phyloP scores from a whole-genome alignment of 177 flowering plant species.

The Vitis hybrid region DNA sequence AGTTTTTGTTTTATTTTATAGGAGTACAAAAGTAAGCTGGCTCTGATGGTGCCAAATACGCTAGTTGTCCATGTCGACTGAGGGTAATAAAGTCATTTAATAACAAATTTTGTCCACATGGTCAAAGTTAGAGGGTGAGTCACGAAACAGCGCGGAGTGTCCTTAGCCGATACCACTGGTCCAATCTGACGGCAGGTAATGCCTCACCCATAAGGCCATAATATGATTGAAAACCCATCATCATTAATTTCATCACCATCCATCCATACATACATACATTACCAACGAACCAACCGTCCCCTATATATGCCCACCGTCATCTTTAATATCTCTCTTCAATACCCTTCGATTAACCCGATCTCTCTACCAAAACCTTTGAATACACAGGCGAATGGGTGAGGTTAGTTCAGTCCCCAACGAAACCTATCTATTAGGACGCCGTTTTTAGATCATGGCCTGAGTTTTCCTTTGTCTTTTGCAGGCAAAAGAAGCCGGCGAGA shows the following conservation, averaged over 20 bases:
- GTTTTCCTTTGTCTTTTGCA: conserved; percentile 2
- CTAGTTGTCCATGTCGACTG: too few species aligned
- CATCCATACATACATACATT: neutral
- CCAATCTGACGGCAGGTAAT: conserved; percentile 17
- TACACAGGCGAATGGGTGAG: conserved; percentile 21
- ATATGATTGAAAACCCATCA: neutral
- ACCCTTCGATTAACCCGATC: conserved; percentile 1
- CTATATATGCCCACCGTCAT: neutral
- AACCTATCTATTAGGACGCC: neutral
- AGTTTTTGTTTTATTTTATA: too few species aligned
- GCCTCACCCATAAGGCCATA: neutral
- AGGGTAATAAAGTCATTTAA: too few species aligned
- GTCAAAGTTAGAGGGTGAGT: neutral
- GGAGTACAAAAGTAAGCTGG: too few species aligned
- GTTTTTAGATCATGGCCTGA: neutral
- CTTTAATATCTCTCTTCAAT: neutral
- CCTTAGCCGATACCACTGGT: conserved; percentile 8
- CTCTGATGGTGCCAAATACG: too few species aligned
- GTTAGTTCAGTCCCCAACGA: conserved; percentile 5
- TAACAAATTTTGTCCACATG: too few species aligned
- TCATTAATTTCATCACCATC: neutral
- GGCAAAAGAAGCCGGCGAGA: conserved; percentile 26
- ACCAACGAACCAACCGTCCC: neutral
- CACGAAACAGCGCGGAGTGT: neutral
- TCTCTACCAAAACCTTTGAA: too few species aligned